A percentile compares a stretch with the other conserved stretches of the same genome.
These are phyloP conservation scores for Argentina anserina DNA, from an alignment of 306 rosid genomes.

Conservation along the genomic window DNA sequence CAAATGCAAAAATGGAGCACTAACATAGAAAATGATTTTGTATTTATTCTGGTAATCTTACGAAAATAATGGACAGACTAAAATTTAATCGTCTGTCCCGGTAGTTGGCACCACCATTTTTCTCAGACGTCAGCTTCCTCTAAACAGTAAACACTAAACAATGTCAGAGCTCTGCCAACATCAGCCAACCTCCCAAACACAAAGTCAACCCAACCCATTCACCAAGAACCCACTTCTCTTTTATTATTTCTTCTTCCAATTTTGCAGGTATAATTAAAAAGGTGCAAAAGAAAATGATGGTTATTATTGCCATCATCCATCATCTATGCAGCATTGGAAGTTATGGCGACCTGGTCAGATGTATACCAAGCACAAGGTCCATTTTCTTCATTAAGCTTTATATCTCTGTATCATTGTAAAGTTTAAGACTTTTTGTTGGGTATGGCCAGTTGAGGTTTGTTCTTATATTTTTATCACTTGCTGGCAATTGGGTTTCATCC, in stretches of 20 bases:
- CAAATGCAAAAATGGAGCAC: background rate
- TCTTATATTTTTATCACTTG: background rate
- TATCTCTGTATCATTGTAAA: background rate
- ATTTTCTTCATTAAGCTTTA: background rate
- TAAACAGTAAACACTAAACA: background rate
- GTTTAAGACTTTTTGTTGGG: background rate
- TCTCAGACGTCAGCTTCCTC: background rate
- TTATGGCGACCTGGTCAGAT: conserved; percentile 42
- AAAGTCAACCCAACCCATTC: conserved; percentile 20
- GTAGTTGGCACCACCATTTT: background rate
- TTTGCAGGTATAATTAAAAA: background rate
- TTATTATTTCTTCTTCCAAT: background rate
- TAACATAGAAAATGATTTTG: background rate
- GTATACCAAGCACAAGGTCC: conserved; percentile 8
- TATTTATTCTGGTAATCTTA: background rate
- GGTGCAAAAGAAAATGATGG: conserved; percentile 31
- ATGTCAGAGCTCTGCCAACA: background rate
- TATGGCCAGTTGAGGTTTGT: background rate
- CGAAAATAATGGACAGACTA: background rate
- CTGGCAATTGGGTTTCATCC: conserved; percentile 12
- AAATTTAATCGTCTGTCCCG: background rate
- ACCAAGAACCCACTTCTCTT: background rate
- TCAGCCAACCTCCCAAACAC: background rate
- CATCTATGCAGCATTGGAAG: conserved; percentile 19
- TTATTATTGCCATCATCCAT: conserved; percentile 8